phyloP scores from a whole-genome alignment of 208 protist species.

The Spongospora subterranea region DNA sequence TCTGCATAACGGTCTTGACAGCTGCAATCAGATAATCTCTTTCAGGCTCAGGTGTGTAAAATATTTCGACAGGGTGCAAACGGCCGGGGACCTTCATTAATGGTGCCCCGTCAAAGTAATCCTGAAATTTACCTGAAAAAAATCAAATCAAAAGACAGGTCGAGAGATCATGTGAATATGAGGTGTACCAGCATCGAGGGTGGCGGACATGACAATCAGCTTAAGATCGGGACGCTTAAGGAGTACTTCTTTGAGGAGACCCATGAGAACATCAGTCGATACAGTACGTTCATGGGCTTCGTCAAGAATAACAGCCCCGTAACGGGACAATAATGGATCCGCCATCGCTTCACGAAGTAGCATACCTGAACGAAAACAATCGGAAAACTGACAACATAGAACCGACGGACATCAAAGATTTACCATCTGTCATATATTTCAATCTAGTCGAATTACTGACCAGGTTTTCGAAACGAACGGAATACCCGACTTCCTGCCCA shows the following conservation, averaged over 20 bases:
- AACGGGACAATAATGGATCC: conserved; percentile 79
- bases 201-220: conserved; percentile 89
- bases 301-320: conserved; percentile 85
- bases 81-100: conserved; percentile 81
- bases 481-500: conserved; percentile 76
- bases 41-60: conserved; percentile 87
- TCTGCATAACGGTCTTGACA: conserved; percentile 82
- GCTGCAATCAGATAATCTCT: conserved; percentile 88
- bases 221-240: conserved; percentile 81
- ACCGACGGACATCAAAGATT: conserved; percentile 59
- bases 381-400: not conserved
- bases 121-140: conserved; percentile 84
- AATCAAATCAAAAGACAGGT: not conserved
- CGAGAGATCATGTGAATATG: not conserved
- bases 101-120: conserved; percentile 84
- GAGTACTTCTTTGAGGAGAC: conserved; percentile 85
- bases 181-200: conserved; percentile 81
- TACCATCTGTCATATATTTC: conserved; percentile 86
- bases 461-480: conserved; percentile 79
- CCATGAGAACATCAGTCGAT: conserved; percentile 81
- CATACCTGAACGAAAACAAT: conserved; percentile 70
- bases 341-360: conserved; percentile 83
- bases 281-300: conserved; percentile 97
- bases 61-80: conserved; percentile 83
- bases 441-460: conserved; percentile 69